Conservation (phyloP, 73 alveolate genomes). For the Paramecium sexaurelia region DNA sequence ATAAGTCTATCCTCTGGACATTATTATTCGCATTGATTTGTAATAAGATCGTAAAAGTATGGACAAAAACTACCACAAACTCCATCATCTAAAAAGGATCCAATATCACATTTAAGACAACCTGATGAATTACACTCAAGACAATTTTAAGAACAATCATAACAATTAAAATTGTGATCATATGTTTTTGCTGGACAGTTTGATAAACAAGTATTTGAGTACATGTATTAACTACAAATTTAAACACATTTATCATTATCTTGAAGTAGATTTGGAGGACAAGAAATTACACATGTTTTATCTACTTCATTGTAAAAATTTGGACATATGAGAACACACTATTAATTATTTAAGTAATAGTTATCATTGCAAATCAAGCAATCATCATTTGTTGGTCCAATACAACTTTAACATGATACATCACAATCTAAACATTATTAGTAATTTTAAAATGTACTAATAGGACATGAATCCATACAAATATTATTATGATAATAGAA, state of each 20-base stretch:
- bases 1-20: not conserved
- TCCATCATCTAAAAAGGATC: not conserved
- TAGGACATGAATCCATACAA: not conserved
- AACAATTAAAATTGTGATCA: not conserved
- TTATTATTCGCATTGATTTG: not conserved
- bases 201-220: not conserved
- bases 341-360: not conserved
- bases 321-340: not conserved
- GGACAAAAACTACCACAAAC: not conserved
- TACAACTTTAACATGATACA: not conserved
- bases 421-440: not conserved
- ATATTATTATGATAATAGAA: not conserved
- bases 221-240: not conserved
- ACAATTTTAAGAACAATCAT: not conserved
- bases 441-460: not conserved
- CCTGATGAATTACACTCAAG: not conserved
- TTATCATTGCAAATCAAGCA: not conserved
- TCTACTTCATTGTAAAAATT: not conserved
- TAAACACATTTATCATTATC: not conserved
- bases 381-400: not conserved
- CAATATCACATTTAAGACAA: not conserved
- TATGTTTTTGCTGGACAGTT: not conserved
- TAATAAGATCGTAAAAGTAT: not conserved
- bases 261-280: slow-evolving; percentile 7
- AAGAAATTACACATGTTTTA: not conserved